Conservation (phyloP, 2,329 filamentous ascomycete species). For the Lojkania enalia region DNA sequence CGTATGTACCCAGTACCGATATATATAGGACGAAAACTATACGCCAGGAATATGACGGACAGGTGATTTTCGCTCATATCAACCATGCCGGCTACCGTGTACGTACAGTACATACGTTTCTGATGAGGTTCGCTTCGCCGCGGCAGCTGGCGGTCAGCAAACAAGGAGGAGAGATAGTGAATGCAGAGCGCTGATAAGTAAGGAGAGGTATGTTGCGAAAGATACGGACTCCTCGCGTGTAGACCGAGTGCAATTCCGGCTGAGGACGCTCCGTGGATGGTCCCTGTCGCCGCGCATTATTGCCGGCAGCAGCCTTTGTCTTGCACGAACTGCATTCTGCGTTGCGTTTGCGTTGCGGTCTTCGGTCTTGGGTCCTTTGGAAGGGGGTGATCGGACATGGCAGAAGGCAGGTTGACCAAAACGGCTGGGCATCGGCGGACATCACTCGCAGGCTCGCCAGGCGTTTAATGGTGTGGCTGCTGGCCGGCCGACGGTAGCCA, state of each 20-base stretch:
- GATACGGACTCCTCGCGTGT: background rate
- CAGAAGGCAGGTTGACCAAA: no score
- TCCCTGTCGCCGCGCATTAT: slow-evolving; percentile 2
- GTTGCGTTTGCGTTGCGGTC: background rate
- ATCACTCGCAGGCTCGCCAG: background rate
- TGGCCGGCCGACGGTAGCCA: background rate
- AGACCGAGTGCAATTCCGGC: background rate
- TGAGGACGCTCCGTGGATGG: slow-evolving; percentile 2
- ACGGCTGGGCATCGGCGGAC: background rate
- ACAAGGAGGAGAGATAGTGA: background rate
- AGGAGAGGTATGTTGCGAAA: no score
- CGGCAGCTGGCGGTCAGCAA: background rate
- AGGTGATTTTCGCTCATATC: slow-evolving; percentile 12
- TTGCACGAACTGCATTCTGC: slow-evolving; percentile 1
- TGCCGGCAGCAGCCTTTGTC: background rate
- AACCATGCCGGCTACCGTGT: background rate
- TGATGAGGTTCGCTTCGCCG: slow-evolving; percentile 20
- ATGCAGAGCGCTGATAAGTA: no score
- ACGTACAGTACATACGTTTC: slow-evolving; percentile 8
- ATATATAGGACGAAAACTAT: slow-evolving; percentile 10
- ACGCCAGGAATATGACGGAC: slow-evolving; percentile 15
- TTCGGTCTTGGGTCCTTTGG: no score
- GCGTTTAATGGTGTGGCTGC: slow-evolving; percentile 1
- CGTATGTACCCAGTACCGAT: slow-evolving; percentile 2
- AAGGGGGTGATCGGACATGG: background rate